These are phyloP conservation scores for Saitozyma sp. DNA, from an alignment of 768 basidiomycete genomes.

Conservation along the genomic window DNA sequence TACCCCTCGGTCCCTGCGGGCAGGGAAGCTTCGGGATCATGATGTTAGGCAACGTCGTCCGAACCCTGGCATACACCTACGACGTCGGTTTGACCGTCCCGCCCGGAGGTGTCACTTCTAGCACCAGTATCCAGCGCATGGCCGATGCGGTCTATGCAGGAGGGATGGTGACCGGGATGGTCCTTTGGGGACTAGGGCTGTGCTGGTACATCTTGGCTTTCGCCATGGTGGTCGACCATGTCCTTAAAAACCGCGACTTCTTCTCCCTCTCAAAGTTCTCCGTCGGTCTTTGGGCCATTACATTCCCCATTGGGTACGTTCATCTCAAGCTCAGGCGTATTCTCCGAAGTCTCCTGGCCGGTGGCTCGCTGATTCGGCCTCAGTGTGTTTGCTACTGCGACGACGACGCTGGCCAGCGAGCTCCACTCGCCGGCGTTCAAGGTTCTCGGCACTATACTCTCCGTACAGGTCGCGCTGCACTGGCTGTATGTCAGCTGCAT, in stretches of 20 bases:
- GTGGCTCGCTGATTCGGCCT: no score
- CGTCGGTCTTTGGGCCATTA: slow-evolving; percentile 37
- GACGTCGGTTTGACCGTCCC: slow-evolving; percentile 14
- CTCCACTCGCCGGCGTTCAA: slow-evolving; percentile 44
- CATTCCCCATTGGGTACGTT: slow-evolving; percentile 47
- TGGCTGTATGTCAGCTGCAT: slow-evolving; percentile 44
- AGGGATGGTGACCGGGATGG: slow-evolving; percentile 32
- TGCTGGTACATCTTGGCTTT: slow-evolving; percentile 46
- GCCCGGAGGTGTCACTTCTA: background rate
- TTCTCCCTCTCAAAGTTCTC: slow-evolving; percentile 23
- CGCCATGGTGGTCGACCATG: slow-evolving; percentile 28
- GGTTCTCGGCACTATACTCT: slow-evolving; percentile 43
- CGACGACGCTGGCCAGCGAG: slow-evolving; percentile 39
- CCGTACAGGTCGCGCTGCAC: slow-evolving; percentile 32
- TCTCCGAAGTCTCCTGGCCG: no score
- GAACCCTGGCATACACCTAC: slow-evolving; percentile 24
- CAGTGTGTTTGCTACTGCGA: slow-evolving; percentile 33
- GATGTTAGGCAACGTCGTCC: slow-evolving; percentile 33
- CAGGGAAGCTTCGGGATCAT: slow-evolving; percentile 59
- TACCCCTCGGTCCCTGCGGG: slow-evolving; percentile 73
- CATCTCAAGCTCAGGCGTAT: no score
- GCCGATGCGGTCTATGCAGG: slow-evolving; percentile 39
- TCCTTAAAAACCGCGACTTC: slow-evolving; percentile 16
- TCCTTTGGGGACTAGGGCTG: slow-evolving; percentile 50
- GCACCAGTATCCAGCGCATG: slow-evolving; percentile 10